Conservation (phyloP, 352 stramenopile genomes). For the Thraustochytrium sp. region DNA sequence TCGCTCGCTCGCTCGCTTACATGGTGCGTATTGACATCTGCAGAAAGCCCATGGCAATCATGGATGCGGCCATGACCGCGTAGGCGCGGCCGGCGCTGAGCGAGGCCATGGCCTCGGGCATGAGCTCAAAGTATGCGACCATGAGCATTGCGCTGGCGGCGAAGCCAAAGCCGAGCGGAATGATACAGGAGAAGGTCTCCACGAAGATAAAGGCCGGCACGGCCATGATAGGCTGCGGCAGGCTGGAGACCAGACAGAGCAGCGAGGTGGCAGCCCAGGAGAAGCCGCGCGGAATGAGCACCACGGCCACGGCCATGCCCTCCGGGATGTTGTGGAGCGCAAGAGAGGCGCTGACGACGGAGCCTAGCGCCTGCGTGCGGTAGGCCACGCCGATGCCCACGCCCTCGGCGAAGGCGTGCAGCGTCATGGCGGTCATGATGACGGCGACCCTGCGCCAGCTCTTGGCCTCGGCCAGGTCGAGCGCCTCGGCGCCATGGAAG, state of each 20-base stretch:
- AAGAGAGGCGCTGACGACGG: constrained; percentile 93
- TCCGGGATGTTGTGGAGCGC: constrained; percentile 98
- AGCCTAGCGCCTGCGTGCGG: constrained; percentile 75
- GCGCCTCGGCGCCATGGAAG: constrained; percentile 87
- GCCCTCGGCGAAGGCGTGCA: constrained; percentile 95
- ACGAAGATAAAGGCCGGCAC: constrained; percentile 90
- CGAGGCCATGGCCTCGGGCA: neutral
- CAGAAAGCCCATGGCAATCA: neutral
- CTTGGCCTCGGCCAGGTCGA: constrained; percentile 66
- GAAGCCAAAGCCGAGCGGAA: constrained; percentile 90
- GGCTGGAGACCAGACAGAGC: constrained; percentile 75
- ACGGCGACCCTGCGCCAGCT: constrained; percentile 83
- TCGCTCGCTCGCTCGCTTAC: no score
- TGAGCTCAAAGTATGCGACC: constrained; percentile 77
- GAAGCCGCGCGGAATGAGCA: constrained; percentile 79
- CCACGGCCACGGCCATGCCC: constrained; percentile 88
- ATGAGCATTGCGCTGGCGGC: constrained; percentile 93
- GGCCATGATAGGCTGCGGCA: constrained; percentile 93
- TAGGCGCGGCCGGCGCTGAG: neutral
- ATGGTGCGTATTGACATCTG: neutral
- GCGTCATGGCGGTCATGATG: constrained; percentile 97
- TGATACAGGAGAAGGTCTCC: constrained; percentile 82
- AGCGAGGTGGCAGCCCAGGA: constrained; percentile 59
- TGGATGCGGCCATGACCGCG: neutral
- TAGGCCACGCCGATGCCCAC: constrained; percentile 91